Conservation (phyloP, 2,329 filamentous ascomycete species). For the Aspergillus udagawae region DNA sequence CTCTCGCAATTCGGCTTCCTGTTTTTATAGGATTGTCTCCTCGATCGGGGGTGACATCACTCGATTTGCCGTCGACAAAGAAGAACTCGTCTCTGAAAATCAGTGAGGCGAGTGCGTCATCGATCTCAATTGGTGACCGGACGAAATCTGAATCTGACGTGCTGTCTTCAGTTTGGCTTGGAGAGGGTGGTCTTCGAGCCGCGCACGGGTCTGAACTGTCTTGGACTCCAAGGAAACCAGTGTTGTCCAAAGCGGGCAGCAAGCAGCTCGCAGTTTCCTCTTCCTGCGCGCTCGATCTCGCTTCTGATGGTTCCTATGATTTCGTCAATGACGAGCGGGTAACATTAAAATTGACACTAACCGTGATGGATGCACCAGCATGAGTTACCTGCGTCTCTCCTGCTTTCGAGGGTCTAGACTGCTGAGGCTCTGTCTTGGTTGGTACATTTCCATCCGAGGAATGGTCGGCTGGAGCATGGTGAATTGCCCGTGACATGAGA, state of each 20-base stretch:
- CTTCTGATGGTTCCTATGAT: background rate
- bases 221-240: background rate
- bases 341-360: background rate
- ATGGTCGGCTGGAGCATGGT: background rate
- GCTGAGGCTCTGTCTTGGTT: background rate
- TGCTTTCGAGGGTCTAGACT: background rate
- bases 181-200: constrained; percentile 4
- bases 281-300: background rate
- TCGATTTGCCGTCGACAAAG: constrained; percentile 26
- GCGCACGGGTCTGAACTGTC: background rate
- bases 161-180: constrained; percentile 10
- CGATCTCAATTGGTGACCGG: constrained; percentile 22
- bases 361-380: background rate
- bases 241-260: background rate
- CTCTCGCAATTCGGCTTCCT: constrained; percentile 10
- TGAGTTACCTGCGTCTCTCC: background rate
- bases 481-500: background rate
- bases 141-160: constrained; percentile 14
- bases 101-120: constrained; percentile 15
- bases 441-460: background rate
- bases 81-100: constrained; percentile 25
- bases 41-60: constrained; percentile 17
- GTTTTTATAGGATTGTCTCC: constrained; percentile 23
- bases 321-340: background rate
- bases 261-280: background rate